Evolutionary conservation across 768 basidiomycete genomes (phyloP), one percentile per base, ranked within the genome.

Genomic region (Termitomyces sp.): DNA sequence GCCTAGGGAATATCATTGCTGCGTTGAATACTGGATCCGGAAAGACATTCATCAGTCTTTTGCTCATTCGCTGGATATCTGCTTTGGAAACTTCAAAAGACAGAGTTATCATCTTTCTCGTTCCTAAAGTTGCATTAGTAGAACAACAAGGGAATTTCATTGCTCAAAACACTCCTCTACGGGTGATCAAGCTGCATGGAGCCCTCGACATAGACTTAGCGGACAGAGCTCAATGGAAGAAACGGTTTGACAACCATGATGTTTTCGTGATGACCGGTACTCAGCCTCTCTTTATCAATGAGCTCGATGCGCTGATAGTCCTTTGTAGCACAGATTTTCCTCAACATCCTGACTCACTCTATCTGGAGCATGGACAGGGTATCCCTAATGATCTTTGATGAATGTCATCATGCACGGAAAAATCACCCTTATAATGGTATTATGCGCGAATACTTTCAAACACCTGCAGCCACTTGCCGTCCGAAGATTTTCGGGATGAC

Each of bases 401-500:
- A 92, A 69, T 88, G 87, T 36, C 92, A 94, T 63, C 90, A 94
- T 65, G 79, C 88, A 1, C 76, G 80, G 1, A 86, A 86, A 60
- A 84, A 85, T 43, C 88, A 93, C 65, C 83, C 91, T 0, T 92
- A 90, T 71, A 90, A 88, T 61, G 76, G 77, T 41, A 86, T 93
- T 58, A 85, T 93, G 83, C 81, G 80, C 18, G 81, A 86, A 65
- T 90, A 90, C 66, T 72, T 72, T 46, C 69, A 76, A 43, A 61
- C 86, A 74, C 62, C 77, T 26, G 56, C 76, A 72, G 41, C 64
- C 42, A 27, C 50, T 1, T 64, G 73, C 20, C 76, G 87, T n/a
- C 90, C 91, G 10, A 92, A 90, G 67, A 77, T 96, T n/a, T 91
- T 95, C 59, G 94, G 94, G 3, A 89, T 96, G 86, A 95, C 94